Base-by-base conservation (phyloP, 768 basidiomycete species). In the Phanerochaete sordida region DNA sequence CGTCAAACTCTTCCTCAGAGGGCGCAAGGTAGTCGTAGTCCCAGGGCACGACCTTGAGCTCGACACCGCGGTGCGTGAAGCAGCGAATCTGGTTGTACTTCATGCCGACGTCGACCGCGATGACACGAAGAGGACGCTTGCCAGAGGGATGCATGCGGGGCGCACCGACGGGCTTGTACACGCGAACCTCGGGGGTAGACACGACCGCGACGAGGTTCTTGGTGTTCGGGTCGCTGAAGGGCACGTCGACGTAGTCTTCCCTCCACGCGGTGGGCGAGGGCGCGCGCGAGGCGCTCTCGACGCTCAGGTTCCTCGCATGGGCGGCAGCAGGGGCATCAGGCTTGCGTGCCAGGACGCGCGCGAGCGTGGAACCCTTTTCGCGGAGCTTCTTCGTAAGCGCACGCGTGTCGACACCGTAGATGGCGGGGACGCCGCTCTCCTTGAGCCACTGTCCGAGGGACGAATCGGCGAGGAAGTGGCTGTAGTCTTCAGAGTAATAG, bases 21-120 rank as follows among this genome's bases (percentile, higher is more conserved):
- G 74, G 64, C 21, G 77, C 60, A 27, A 90, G 76, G 72, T 95
- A 93, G 75, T 98, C 90, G 72, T 95, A 92, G 71, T 98, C 81
- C 96, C 96, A 99, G 27, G 97, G 95, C 8, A 98, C 91, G 55
- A 98, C 93, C 76, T 98, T 98, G 71, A 98, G 80, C 73, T 98
- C 93, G 35, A 98, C 85, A 51, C 97, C 97, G 33, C 97, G 89
- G 37, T 85, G 80, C 45, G 84, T 85, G 77, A 99, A 98, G 79
- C 97, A 99, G 33, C 97, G 84, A 66, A 98, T 95, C 75, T 99
- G 97, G 75, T 98, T 98, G 79, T 91, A 97, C 76, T 99, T 99
- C 93, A 98, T 98, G n/a, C 97, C 97, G 53, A 98, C 96, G 72
- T 99, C 97, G 60, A 98, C 76, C 5, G 93, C 94, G 16, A 99